Evolutionary conservation across 495 filamentous ascomycete species (phyloP).

Genomic region (Beverwykella pulmonaria): DNA sequence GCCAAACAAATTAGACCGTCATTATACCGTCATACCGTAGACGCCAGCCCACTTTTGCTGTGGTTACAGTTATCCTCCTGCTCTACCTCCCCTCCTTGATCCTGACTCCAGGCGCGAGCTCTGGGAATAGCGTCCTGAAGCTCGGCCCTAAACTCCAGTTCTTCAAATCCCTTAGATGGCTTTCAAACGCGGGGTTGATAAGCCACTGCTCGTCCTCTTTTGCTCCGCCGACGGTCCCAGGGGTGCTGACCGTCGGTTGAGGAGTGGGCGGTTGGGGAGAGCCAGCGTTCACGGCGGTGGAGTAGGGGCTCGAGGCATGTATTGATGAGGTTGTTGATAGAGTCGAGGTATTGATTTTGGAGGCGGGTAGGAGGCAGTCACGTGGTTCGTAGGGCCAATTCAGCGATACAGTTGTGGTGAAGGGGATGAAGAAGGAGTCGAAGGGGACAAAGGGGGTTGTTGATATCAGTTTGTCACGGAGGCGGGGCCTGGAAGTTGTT

Average conservation of each 20-base stretch:
- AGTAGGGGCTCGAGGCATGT: conserved; percentile 21
- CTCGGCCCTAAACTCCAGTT: conserved; percentile 78
- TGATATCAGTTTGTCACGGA: conserved; percentile 65
- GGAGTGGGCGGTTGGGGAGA: conserved; percentile 31
- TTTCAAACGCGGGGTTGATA: conserved; percentile 80
- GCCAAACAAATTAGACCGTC: no score
- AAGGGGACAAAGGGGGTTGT: conserved; percentile 59
- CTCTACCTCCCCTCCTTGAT: conserved; percentile 45
- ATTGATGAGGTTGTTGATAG: conserved; percentile 26
- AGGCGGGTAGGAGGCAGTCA: conserved; percentile 40
- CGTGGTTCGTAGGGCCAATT: conserved; percentile 76
- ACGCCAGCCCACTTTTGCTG: no score
- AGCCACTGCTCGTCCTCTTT: conserved; percentile 60
- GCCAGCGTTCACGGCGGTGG: conserved; percentile 27
- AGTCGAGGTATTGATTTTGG: conserved; percentile 9
- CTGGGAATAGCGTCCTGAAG: conserved; percentile 67
- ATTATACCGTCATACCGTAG: no score
- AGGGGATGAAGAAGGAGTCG: conserved; percentile 79
- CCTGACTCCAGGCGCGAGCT: conserved; percentile 56
- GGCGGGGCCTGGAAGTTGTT: conserved; percentile 53
- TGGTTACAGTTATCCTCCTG: no score
- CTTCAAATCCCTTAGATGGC: conserved; percentile 64
- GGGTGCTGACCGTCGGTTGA: conserved; percentile 6
- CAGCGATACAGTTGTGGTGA: conserved; percentile 67
- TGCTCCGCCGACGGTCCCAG: conserved; percentile 42